Conservation (phyloP, 1,139 yeast species). For the Blastobotrys proliferans region DNA sequence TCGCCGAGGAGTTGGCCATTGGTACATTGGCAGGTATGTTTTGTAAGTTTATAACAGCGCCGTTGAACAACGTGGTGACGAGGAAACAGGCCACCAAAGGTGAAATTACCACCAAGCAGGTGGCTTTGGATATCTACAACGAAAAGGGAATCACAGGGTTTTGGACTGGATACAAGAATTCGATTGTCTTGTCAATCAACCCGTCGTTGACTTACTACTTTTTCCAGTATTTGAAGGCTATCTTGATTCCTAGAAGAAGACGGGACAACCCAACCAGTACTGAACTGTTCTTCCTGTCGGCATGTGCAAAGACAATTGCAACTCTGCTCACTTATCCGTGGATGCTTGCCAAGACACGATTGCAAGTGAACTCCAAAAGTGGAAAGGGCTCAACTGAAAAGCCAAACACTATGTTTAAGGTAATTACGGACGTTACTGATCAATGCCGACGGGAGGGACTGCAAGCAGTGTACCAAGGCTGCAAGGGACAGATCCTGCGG, state of each 20-base stretch:
- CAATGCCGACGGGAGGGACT: conserved; percentile 53
- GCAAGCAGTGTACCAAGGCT: conserved; percentile 66
- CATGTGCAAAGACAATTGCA: conserved; percentile 35
- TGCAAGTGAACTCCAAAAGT: conserved; percentile 50
- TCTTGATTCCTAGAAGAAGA: conserved; percentile 26
- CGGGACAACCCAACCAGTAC: conserved; percentile 29
- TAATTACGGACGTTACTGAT: conserved; percentile 14
- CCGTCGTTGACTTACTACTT: conserved; percentile 67
- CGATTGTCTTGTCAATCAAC: conserved; percentile 63
- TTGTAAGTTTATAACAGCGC: conserved; percentile 34
- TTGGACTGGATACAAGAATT: conserved; percentile 75
- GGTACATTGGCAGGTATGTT: conserved; percentile 68
- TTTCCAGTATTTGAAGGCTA: conserved; percentile 28
- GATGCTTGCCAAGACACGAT: conserved; percentile 61
- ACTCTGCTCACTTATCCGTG: conserved; percentile 35
- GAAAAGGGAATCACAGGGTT: conserved; percentile 63
- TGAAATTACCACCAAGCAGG: conserved; percentile 14
- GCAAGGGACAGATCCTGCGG: conserved; percentile 33
- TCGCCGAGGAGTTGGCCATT: conserved; percentile 79
- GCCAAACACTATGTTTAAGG: conserved; percentile 7
- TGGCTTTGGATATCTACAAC: conserved; percentile 48
- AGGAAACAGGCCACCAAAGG: conserved; percentile 32
- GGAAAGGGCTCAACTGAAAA: conserved; percentile 10
- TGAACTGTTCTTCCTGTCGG: conserved; percentile 32
- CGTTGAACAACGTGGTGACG: conserved; percentile 33